phyloP scores from a whole-genome alignment of 352 stramenopile genomes.

The Pseudoperonospora humuli region DNA sequence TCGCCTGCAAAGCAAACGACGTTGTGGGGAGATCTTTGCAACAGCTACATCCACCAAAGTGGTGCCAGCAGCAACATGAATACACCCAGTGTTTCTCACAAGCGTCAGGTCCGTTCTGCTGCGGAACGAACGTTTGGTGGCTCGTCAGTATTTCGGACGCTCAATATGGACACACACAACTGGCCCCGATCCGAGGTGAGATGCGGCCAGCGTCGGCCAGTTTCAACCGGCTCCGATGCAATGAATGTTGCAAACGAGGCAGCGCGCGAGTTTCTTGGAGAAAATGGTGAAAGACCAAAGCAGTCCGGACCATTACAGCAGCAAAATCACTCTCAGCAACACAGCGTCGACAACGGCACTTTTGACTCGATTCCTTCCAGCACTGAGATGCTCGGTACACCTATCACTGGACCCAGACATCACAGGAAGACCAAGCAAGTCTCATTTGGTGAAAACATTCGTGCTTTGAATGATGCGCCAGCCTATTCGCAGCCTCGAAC shows the following conservation, averaged over 20 bases:
- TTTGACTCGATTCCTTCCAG: not conserved
- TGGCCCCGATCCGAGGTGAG: conserved; percentile 9
- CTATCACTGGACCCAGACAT: not conserved
- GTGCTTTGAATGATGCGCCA: not conserved
- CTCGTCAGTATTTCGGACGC: conserved; percentile 18
- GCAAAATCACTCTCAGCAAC: not conserved
- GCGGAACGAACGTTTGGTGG: conserved; percentile 17
- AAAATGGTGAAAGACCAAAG: conserved; percentile 9
- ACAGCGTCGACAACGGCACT: not conserved
- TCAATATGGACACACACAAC: conserved; percentile 14
- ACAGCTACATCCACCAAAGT: conserved; percentile 22
- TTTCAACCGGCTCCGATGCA: conserved; percentile 29
- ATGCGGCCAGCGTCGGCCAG: conserved; percentile 14
- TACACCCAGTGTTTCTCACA: conserved; percentile 10
- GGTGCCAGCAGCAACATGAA: not conserved
- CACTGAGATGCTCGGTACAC: not conserved
- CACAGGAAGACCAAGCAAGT: conserved; percentile 20
- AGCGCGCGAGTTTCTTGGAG: conserved; percentile 27
- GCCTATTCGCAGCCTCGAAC: conserved; percentile 13
- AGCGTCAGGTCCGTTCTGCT: conserved; percentile 9
- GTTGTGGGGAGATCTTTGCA: conserved; percentile 17
- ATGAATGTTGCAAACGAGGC: conserved; percentile 31
- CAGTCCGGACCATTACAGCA: conserved; percentile 4
- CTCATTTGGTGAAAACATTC: conserved; percentile 14
- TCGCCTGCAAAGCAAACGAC: conserved; percentile 13